Evolutionary conservation across 164 flowering plant species (phyloP), one percentile per base, ranked within the genome.

Genomic region (Vitis amurensis): DNA sequence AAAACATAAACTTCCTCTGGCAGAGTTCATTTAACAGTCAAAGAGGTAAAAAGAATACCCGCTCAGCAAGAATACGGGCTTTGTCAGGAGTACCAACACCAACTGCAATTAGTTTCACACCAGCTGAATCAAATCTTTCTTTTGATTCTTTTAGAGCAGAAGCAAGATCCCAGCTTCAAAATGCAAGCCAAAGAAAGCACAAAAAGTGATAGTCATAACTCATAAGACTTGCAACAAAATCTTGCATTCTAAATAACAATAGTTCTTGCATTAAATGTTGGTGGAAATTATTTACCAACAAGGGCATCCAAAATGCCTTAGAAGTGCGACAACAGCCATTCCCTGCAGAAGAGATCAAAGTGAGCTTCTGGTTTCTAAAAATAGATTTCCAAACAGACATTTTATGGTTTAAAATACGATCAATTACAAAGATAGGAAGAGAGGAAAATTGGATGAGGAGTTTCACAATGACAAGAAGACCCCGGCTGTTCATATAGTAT

Each of bases 261-360:
- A 9, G 27, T 9, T 4, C 27, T 57, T 13, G n/a, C 60, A 31
- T 15, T 16, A n/a, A 37, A 13, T 16, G 11, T 0, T 10, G n/a
- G 9, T 2, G 14, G 16, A 16, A n/a, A 44, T 8, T 11, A 66
- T 15, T 76, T 82, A 94, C 99, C 97, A 80, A 83, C 97, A 94
- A 66, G 70, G 61, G 70, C 97, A 92, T 55, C 99, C 99, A 81
- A 94, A 94, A 79, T 94, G 99, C 81, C 99, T 87, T 76, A 94
- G 68, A 19, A 94, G 89, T 47, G 97, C 97, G 69, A 94, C 97
- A 65, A 91, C 99, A 53, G 95, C 97, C 16, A 89, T 66, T 69
- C 94, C 98, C 98, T 92, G 79, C 44, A 6, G 44, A 37, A 37
- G 44, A 37, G 0, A 37, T 6, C 44, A 37, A 3, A 37, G 44